phyloP scores from a whole-genome alignment of 768 basidiomycete genomes.

The Podaxis sp. region DNA sequence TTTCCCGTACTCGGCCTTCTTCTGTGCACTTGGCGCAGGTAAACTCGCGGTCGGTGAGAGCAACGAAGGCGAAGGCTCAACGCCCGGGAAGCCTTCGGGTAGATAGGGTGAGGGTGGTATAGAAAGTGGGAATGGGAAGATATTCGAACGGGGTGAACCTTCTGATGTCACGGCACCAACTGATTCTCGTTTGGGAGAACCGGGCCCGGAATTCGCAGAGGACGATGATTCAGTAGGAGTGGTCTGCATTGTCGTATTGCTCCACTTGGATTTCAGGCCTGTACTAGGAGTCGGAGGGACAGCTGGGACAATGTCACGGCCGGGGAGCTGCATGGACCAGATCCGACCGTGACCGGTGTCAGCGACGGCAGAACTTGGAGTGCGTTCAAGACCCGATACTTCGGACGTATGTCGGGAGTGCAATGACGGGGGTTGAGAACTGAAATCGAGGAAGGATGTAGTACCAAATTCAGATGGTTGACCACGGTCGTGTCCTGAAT shows the following conservation, averaged over 20 bases:
- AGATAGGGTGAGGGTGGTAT: slow-evolving; percentile 44
- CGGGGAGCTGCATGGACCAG: slow-evolving; percentile 15
- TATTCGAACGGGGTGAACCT: slow-evolving; percentile 22
- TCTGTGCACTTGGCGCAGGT: not conserved
- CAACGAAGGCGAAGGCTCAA: slow-evolving; percentile 18
- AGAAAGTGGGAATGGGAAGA: slow-evolving; percentile 45
- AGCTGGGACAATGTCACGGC: not conserved
- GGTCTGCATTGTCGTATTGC: slow-evolving; percentile 37
- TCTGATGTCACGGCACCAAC: slow-evolving; percentile 13
- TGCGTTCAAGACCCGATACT: slow-evolving; percentile 6
- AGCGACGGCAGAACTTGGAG: not conserved
- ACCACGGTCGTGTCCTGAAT: not conserved
- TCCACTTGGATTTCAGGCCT: slow-evolving; percentile 40
- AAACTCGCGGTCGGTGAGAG: slow-evolving; percentile 7
- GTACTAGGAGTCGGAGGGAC: not conserved
- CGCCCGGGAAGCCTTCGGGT: slow-evolving; percentile 22
- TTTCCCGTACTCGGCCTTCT: not conserved
- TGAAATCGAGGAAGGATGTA: slow-evolving; percentile 41
- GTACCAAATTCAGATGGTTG: slow-evolving; percentile 12
- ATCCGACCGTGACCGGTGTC: not conserved
- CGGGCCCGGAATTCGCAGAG: slow-evolving; percentile 13
- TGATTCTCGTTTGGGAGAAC: slow-evolving; percentile 23
- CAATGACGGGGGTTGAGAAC: slow-evolving; percentile 24
- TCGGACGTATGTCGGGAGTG: slow-evolving; percentile 3
- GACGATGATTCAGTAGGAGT: slow-evolving; percentile 18